Evolutionary conservation across 2,329 filamentous ascomycete species (phyloP), one percentile per base, ranked within the genome.

Genomic region (Fonsecaea pugnacius): DNA sequence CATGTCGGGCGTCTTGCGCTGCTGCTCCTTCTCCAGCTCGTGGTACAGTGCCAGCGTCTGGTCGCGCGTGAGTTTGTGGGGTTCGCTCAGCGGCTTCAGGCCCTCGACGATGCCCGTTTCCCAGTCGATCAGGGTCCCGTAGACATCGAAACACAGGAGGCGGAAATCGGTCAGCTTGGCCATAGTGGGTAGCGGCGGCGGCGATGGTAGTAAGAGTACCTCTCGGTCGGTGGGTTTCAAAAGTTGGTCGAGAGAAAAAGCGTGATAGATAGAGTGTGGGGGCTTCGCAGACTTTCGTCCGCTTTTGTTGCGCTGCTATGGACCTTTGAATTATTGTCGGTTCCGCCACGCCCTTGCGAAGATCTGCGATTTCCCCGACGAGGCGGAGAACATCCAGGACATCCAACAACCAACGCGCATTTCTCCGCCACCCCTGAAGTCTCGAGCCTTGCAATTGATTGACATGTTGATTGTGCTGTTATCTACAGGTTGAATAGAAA

Each of bases 41-140:
- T 51, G 46, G 55, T 62, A 65, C 12, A 54, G 32, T n/a, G 36
- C 40, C 2, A 65, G 59, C 9, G 57, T 33, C n/a, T 50, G 33
- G 18, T 60, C 48, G 46, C 59, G n/a, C 48, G 55, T 18, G 6
- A 62, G 43, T 43, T 56, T 3, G 38, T 46, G 9, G 32, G 55
- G 24, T n/a, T 59, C 38, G 30, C 21, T 62, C 27, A 65, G 51
- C 1, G 46, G 14, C 8, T 55, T 51, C 32, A 65, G 46, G 32
- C 58, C 53, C 3, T 38, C 36, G 21, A 58, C 58, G 62, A 91
- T 83, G 64, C 89, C 89, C 10, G 78, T 73, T 75, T 92, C 88
- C 89, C 89, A 92, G 79, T 93, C 89, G 66, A 93, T 86, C 3
- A 93, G 82, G 0, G 91, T 93, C 74, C 90, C 90, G 75, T 91